A percentile compares a stretch with the other conserved stretches of the same genome.
phyloP scores from a whole-genome alignment of 306 rosid genomes.

The Rosa chinensis region DNA sequence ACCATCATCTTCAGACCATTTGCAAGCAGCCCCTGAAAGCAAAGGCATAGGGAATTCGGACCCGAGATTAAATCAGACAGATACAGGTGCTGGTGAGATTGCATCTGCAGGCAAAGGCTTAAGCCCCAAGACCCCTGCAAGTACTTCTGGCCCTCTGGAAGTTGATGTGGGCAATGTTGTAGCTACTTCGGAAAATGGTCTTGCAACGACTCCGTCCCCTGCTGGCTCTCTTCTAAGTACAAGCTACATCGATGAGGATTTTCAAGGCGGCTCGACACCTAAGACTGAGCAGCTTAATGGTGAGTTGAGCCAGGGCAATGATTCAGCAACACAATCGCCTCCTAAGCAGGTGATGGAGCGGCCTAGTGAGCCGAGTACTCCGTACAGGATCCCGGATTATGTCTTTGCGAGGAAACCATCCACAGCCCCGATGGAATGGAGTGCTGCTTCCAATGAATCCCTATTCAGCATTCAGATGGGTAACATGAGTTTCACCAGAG shows the following conservation, averaged over 20 bases:
- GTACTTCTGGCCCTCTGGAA: conserved; percentile 2
- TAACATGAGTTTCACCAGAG: conserved; percentile 76
- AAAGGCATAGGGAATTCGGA: neutral
- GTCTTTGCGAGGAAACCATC: conserved; percentile 68
- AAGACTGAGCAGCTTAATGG: conserved; percentile 13
- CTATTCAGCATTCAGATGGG: conserved; percentile 89
- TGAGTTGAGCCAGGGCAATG: conserved; percentile 14
- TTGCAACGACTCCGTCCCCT: neutral
- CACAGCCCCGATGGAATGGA: conserved; percentile 69
- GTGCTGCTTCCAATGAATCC: conserved; percentile 75
- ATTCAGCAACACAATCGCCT: conserved; percentile 52
- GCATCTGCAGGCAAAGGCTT: neutral
- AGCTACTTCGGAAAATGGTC: neutral
- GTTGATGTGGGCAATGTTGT: conserved; percentile 3
- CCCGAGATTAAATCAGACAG: neutral
- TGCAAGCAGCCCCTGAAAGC: neutral
- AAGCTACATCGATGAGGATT: conserved; percentile 25
- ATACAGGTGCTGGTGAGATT: neutral
- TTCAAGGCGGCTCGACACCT: conserved; percentile 34
- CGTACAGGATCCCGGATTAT: conserved; percentile 60
- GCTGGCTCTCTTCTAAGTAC: neutral
- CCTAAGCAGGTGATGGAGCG: conserved; percentile 72
- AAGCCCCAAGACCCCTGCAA: neutral
- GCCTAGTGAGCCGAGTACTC: conserved; percentile 30
- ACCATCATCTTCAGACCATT: conserved; percentile 23